Evolutionary conservation across 1,284 basidiomycete species (phyloP).

Genomic region (Cutaneotrichosporon sp.): DNA sequence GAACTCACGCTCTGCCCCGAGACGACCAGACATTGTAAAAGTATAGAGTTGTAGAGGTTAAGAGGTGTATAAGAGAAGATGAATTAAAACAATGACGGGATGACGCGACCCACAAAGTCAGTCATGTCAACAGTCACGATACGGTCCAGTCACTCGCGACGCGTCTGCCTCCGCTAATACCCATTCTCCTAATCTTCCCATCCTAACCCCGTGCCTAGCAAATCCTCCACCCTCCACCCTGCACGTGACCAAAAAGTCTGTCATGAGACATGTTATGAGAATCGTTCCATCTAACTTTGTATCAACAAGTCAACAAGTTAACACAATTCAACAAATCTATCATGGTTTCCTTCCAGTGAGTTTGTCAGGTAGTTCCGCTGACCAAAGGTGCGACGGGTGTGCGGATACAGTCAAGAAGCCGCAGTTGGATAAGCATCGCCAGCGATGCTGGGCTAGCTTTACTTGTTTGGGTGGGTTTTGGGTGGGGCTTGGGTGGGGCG

Average conservation of each 20-base stretch:
- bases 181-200: neutral
- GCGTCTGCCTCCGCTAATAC: conserved; percentile 4
- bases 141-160: conserved; percentile 6
- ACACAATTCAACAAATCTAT: neutral
- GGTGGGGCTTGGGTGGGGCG: no score
- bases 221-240: neutral
- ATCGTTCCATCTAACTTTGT: neutral
- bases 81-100: neutral
- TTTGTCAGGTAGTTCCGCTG: conserved; percentile 17
- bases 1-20: conserved; percentile 46
- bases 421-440: conserved; percentile 61
- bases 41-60: neutral
- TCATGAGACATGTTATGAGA: neutral
- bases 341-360: conserved; percentile 66
- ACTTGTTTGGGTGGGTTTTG: conserved; percentile 64
- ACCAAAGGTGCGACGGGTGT: conserved; percentile 62
- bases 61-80: neutral
- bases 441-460: conserved; percentile 60
- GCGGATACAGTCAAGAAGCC: conserved; percentile 86
- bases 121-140: neutral
- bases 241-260: conserved; percentile 14
- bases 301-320: no score
- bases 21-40: conserved; percentile 36
- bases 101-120: neutral
- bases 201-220: neutral